A percentile compares a stretch with the other conserved stretches of the same genome.
Evolutionary conservation across 1,139 yeast species (phyloP).

Genomic region (Yamadazyma spencermartinsiae): DNA sequence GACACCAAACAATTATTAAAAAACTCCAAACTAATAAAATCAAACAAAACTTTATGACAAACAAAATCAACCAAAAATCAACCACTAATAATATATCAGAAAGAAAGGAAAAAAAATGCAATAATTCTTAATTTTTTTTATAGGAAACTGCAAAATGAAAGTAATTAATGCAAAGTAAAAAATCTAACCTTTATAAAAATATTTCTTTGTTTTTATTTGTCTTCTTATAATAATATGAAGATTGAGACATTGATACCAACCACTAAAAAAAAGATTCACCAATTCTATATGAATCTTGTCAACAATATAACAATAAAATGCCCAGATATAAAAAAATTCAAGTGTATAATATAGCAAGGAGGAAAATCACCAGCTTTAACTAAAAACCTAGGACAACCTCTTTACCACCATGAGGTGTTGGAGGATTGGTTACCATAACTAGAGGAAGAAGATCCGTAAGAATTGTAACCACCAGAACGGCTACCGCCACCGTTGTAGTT

Average conservation of each 20-base stretch:
- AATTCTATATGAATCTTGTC: slow-evolving; percentile 1
- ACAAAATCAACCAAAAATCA: slow-evolving; percentile 8
- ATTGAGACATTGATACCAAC: slow-evolving; percentile 8
- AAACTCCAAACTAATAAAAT: slow-evolving; percentile 9
- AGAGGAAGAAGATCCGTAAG: slow-evolving; percentile 14
- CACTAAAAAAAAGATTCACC: slow-evolving; percentile 2
- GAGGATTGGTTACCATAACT: slow-evolving; percentile 36
- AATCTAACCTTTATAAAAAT: background rate
- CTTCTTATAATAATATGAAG: background rate
- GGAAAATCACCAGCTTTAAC: background rate
- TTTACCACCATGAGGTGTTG: slow-evolving; percentile 45
- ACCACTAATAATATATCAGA: slow-evolving; percentile 12
- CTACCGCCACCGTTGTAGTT: slow-evolving; percentile 13
- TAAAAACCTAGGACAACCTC: background rate
- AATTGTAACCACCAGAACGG: slow-evolving; percentile 17
- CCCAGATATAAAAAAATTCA: background rate
- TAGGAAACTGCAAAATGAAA: slow-evolving; percentile 9
- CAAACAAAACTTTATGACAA: slow-evolving; percentile 1
- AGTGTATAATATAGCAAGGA: background rate
- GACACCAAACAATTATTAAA: slow-evolving; percentile 12
- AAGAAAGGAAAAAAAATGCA: slow-evolving; percentile 15
- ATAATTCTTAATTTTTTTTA: slow-evolving; percentile 1
- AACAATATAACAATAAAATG: slow-evolving; percentile 1
- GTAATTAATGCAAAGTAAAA: slow-evolving; percentile 27
- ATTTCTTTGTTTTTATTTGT: background rate